phyloP scores from a whole-genome alignment of 2,329 filamentous ascomycete species.

The Zalaria sp. region DNA sequence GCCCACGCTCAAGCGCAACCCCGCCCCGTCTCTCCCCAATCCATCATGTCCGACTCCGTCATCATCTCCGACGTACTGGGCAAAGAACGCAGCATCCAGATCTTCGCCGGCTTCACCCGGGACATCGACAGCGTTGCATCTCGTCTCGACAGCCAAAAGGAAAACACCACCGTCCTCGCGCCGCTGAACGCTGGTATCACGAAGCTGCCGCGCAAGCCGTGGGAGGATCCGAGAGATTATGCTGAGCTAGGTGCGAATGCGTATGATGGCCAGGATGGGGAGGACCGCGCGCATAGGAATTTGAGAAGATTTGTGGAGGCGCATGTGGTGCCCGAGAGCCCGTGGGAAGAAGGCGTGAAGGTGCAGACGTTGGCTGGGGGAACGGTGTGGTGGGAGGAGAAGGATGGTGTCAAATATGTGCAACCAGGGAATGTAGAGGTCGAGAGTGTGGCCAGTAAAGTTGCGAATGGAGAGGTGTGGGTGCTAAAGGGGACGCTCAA shows the following conservation, averaged over 20 bases:
- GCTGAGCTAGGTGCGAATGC: slow-evolving; percentile 49
- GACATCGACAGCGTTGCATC: slow-evolving; percentile 55
- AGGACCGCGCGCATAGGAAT: slow-evolving; percentile 64
- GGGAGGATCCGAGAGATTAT: slow-evolving; percentile 68
- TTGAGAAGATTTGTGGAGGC: slow-evolving; percentile 70
- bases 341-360: slow-evolving; percentile 59
- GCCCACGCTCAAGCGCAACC: slow-evolving; percentile 1
- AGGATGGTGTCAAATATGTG: slow-evolving; percentile 52
- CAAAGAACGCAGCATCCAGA: slow-evolving; percentile 62
- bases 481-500: slow-evolving; percentile 50
- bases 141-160: slow-evolving; percentile 50
- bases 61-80: slow-evolving; percentile 77
- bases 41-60: slow-evolving; percentile 26
- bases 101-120: slow-evolving; percentile 70
- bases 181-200: slow-evolving; percentile 75
- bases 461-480: slow-evolving; percentile 85
- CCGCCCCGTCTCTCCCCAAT: slow-evolving; percentile 2
- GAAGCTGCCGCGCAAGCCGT: slow-evolving; percentile 67
- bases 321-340: slow-evolving; percentile 62
- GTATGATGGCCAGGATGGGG: slow-evolving; percentile 62
- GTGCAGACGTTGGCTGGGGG: slow-evolving; percentile 52
- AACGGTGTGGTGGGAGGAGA: slow-evolving; percentile 73
- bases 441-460: slow-evolving; percentile 55
- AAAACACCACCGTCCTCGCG: slow-evolving; percentile 75
- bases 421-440: slow-evolving; percentile 74